These are phyloP conservation scores for Naumovozyma castellii DNA, from an alignment of 805 yeast genomes.

Conservation along the genomic window DNA sequence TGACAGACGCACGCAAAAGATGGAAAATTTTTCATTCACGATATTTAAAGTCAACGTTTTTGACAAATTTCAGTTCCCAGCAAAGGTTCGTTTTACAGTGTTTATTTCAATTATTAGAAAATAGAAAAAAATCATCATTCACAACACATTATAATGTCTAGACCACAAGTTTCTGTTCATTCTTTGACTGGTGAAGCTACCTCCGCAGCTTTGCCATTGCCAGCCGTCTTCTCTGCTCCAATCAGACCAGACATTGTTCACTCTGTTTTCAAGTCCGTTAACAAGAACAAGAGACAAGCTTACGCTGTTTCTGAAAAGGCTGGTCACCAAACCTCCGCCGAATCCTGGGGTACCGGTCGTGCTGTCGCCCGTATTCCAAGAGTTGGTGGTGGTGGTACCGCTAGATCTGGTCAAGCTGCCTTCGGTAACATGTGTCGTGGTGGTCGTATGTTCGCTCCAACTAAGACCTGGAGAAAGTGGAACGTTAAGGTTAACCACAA, in stretches of 20 bases:
- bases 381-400: slow-evolving; percentile 99
- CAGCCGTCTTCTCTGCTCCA: slow-evolving; percentile 99
- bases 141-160: slow-evolving; percentile 44
- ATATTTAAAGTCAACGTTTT: not conserved
- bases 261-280: slow-evolving; percentile 95
- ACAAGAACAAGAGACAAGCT: slow-evolving; percentile 99
- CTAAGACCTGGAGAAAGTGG: slow-evolving; percentile 99
- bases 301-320: slow-evolving; percentile 99
- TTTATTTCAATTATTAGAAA: not conserved
- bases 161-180: slow-evolving; percentile 96
- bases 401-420: slow-evolving; percentile 99
- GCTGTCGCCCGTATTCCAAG: slow-evolving; percentile 99
- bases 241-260: slow-evolving; percentile 99
- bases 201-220: slow-evolving; percentile 78
- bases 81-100: not conserved
- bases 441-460: slow-evolving; percentile 99
- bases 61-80: not conserved
- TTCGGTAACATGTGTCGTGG: slow-evolving; percentile 99
- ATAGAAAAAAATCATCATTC: slow-evolving; percentile 1
- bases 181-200: slow-evolving; percentile 81
- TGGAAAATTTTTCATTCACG: not conserved
- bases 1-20: not conserved
- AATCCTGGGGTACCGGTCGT: slow-evolving; percentile 99
- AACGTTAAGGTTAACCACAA: slow-evolving; percentile 99
- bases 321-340: slow-evolving; percentile 99